Conservation (phyloP, 140 eudicot genomes). For the Senecio squalidus region DNA sequence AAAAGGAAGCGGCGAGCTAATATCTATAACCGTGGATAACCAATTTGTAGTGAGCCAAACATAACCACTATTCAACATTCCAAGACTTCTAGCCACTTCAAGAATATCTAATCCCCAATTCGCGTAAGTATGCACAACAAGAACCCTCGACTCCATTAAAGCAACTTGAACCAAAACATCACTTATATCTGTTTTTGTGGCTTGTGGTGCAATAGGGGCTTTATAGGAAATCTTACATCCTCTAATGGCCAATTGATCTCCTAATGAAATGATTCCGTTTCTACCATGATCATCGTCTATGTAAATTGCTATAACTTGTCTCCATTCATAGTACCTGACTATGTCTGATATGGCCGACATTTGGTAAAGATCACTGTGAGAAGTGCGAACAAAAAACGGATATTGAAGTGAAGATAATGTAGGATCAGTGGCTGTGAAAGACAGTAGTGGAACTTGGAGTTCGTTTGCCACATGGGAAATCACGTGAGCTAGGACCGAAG, state of each 20-base stretch:
- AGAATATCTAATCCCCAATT: slow-evolving; percentile 47
- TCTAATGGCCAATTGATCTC: slow-evolving; percentile 52
- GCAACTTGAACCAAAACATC: slow-evolving; percentile 55
- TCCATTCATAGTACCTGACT: slow-evolving; percentile 56
- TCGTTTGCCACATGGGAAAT: slow-evolving; percentile 65
- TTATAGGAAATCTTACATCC: slow-evolving; percentile 60
- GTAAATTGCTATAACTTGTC: slow-evolving; percentile 61
- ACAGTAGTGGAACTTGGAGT: slow-evolving; percentile 64
- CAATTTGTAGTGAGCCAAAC: slow-evolving; percentile 88
- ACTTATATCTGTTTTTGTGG: slow-evolving; percentile 42
- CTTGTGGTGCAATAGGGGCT: slow-evolving; percentile 44
- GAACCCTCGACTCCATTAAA: slow-evolving; percentile 52
- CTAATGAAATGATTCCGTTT: slow-evolving; percentile 64
- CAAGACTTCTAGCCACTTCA: slow-evolving; percentile 46
- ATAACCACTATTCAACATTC: slow-evolving; percentile 61
- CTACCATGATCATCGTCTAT: slow-evolving; percentile 79
- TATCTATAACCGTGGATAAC: slow-evolving; percentile 62
- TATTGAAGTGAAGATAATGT: slow-evolving; percentile 78
- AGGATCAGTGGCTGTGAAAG: slow-evolving; percentile 84
- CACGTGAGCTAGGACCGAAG: slow-evolving; percentile 63
- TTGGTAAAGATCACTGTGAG: slow-evolving; percentile 66
- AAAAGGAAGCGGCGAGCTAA: slow-evolving; percentile 40
- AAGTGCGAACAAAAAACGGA: slow-evolving; percentile 67
- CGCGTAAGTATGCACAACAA: slow-evolving; percentile 62
- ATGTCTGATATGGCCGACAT: slow-evolving; percentile 87